Conservation (phyloP, 805 yeast genomes). For the Danielozyma ontarioensis region DNA sequence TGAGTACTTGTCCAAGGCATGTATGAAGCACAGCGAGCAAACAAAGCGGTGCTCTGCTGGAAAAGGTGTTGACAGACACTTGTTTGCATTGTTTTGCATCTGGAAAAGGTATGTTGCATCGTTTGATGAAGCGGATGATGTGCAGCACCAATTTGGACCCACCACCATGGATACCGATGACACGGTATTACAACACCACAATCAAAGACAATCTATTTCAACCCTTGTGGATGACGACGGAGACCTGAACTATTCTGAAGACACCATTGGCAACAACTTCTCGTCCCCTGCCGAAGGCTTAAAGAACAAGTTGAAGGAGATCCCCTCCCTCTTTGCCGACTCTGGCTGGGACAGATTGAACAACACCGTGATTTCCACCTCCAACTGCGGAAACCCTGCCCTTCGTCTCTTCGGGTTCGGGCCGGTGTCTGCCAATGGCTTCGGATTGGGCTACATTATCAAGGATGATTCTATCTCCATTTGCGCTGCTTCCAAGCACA, state of each 20-base stretch:
- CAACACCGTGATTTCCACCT: constrained; percentile 54
- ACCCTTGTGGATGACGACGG: constrained; percentile 15
- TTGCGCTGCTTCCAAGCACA: constrained; percentile 56
- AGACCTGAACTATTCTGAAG: constrained; percentile 18
- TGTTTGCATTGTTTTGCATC: constrained; percentile 80
- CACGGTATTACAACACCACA: constrained; percentile 14
- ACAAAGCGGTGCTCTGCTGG: constrained; percentile 71
- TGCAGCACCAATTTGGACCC: neutral
- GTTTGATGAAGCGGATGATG: constrained; percentile 8
- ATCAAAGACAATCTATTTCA: constrained; percentile 11
- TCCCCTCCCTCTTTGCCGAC: constrained; percentile 79
- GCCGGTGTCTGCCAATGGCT: constrained; percentile 54
- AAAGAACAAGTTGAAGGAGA: constrained; percentile 18
- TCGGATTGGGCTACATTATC: constrained; percentile 52
- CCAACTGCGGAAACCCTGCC: constrained; percentile 61
- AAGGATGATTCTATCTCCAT: constrained; percentile 48
- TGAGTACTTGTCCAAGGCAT: constrained; percentile 59
- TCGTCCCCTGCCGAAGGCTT: constrained; percentile 1
- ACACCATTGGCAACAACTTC: constrained; percentile 21
- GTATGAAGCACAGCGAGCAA: constrained; percentile 60
- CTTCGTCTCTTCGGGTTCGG: constrained; percentile 55
- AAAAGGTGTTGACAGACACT: constrained; percentile 87
- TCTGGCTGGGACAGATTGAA: constrained; percentile 84
- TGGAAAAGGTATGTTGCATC: constrained; percentile 63
- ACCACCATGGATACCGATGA: constrained; percentile 7